phyloP scores from a whole-genome alignment of 495 filamentous ascomycete species.

The Gamarada debralockiae region DNA sequence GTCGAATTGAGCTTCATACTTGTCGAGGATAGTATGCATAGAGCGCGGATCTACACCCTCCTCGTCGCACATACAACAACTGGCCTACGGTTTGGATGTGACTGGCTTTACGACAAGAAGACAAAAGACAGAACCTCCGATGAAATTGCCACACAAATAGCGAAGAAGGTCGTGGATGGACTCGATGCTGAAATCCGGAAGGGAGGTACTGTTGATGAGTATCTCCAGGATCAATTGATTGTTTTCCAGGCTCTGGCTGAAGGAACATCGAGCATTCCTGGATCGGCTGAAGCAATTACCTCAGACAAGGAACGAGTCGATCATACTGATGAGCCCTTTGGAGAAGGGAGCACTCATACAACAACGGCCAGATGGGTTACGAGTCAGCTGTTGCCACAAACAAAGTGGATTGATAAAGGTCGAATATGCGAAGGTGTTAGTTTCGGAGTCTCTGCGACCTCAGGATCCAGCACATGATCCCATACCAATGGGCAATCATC shows the following conservation, averaged over 20 bases:
- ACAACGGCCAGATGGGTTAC: conserved; percentile 75
- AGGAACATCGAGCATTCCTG: conserved; percentile 40
- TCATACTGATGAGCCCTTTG: conserved; percentile 38
- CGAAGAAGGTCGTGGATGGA: conserved; percentile 48
- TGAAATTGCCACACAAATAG: conserved; percentile 34
- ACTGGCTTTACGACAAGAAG: conserved; percentile 54
- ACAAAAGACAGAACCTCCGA: conserved; percentile 26
- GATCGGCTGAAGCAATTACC: conserved; percentile 13
- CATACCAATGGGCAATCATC: too few relatives aligned
- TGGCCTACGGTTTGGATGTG: conserved; percentile 61
- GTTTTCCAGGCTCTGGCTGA: conserved; percentile 74
- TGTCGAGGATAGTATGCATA: conserved; percentile 55
- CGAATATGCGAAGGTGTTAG: conserved; percentile 47
- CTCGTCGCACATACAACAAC: conserved; percentile 64
- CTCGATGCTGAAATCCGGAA: conserved; percentile 53
- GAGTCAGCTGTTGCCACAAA: conserved; percentile 44
- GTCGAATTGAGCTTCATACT: conserved; percentile 45
- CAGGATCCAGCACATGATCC: conserved; percentile 3
- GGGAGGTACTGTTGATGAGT: conserved; percentile 60
- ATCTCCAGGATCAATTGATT: conserved; percentile 76
- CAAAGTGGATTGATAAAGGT: conserved; percentile 49
- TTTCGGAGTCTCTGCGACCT: background rate
- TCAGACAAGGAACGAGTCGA: conserved; percentile 27
- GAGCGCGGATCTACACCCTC: conserved; percentile 64
- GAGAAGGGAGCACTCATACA: conserved; percentile 63